Conservation (phyloP, 495 filamentous ascomycete genomes). For the Friedmanniomyces simplex region DNA sequence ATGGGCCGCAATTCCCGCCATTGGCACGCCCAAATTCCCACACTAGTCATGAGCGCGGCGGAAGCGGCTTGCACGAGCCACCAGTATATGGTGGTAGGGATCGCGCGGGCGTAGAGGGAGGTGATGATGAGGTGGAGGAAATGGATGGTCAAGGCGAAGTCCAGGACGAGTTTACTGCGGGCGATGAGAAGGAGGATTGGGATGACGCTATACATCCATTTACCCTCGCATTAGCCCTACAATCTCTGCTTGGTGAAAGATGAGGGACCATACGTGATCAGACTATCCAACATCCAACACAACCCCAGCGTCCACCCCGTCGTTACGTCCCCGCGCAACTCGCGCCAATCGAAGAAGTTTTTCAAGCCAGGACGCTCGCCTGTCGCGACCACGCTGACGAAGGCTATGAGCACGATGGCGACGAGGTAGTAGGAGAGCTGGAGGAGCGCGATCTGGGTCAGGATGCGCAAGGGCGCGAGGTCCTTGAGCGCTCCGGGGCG, state of each 20-base stretch:
- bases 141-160: constrained; percentile 87
- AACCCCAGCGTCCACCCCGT: constrained; percentile 85
- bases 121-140: constrained; percentile 73
- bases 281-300: constrained; percentile 71
- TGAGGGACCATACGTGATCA: constrained; percentile 51
- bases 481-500: constrained; percentile 70
- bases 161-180: constrained; percentile 81
- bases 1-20: constrained; percentile 85
- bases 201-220: constrained; percentile 45
- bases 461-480: constrained; percentile 73
- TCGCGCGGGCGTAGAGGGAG: constrained; percentile 57
- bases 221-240: constrained; percentile 14
- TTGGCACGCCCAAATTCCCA: constrained; percentile 83
- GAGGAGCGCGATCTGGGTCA: constrained; percentile 77
- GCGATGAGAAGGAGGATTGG: constrained; percentile 71
- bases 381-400: constrained; percentile 68
- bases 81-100: constrained; percentile 75
- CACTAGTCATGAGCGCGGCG: constrained; percentile 54
- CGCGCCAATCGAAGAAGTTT: constrained; percentile 68
- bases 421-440: constrained; percentile 73
- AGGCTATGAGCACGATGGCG: constrained; percentile 68
- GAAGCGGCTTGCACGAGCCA: constrained; percentile 70
- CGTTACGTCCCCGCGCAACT: constrained; percentile 79
- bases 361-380: constrained; percentile 60
- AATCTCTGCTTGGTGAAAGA: neutral